Evolutionary conservation across 768 basidiomycete species (phyloP).

Genomic region (Vararia minispora): DNA sequence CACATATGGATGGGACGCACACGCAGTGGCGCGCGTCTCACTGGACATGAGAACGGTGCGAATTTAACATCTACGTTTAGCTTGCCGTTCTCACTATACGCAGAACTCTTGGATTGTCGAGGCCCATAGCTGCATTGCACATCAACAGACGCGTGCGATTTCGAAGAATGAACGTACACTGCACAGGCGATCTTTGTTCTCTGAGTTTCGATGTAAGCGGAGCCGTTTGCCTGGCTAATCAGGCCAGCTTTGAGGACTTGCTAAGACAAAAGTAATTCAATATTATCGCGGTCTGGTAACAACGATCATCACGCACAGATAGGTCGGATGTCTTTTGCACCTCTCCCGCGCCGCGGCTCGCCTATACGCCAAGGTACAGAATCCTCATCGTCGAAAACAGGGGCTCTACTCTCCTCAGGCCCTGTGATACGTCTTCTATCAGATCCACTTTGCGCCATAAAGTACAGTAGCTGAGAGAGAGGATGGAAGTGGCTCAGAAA

Average conservation of each 20-base stretch:
- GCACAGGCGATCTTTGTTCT: slow-evolving; percentile 92
- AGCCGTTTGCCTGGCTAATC: slow-evolving; percentile 90
- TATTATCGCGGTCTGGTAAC: background rate
- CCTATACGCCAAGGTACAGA: slow-evolving; percentile 22
- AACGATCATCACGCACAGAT: slow-evolving; percentile 52
- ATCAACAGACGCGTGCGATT: slow-evolving; percentile 6
- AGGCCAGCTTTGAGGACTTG: slow-evolving; percentile 84
- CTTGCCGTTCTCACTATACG: slow-evolving; percentile 80
- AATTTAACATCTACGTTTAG: slow-evolving; percentile 97
- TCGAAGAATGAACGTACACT: slow-evolving; percentile 41
- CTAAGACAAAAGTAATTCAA: slow-evolving; percentile 3
- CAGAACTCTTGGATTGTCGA: slow-evolving; percentile 66
- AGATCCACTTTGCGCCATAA: slow-evolving; percentile 35
- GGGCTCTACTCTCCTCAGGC: slow-evolving; percentile 72
- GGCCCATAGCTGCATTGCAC: slow-evolving; percentile 59
- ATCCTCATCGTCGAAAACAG: slow-evolving; percentile 40
- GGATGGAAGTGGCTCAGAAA: too few relatives aligned
- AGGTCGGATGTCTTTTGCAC: slow-evolving; percentile 59
- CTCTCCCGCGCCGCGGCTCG: slow-evolving; percentile 39
- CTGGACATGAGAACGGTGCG: slow-evolving; percentile 80
- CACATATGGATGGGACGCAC: slow-evolving; percentile 33
- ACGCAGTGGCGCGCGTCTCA: slow-evolving; percentile 72
- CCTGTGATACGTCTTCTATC: slow-evolving; percentile 88
- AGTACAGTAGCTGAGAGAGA: background rate
- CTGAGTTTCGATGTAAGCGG: slow-evolving; percentile 91